Conservation (phyloP, 1,284 basidiomycete species). For the Rhodotorula sp. region DNA sequence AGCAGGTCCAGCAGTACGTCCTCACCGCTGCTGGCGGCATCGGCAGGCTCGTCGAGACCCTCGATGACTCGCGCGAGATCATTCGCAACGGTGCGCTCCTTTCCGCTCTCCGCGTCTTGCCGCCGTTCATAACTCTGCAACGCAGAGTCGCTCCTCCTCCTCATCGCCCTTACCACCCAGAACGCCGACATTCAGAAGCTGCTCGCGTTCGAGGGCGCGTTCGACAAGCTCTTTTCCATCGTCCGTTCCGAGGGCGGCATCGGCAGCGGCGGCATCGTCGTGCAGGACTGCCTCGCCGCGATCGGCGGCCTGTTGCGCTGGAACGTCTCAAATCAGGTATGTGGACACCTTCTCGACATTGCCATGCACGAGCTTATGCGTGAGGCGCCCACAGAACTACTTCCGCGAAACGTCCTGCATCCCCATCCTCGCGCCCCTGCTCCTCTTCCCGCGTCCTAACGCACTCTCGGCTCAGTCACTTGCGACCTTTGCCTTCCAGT, state of each 20-base stretch:
- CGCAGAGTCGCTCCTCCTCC: conserved; percentile 63
- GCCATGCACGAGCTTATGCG: background rate
- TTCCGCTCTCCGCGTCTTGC: conserved; percentile 50
- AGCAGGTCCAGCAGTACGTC: conserved; percentile 82
- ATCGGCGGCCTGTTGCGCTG: conserved; percentile 83
- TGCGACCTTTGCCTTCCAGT: conserved; percentile 91
- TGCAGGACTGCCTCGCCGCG: conserved; percentile 81
- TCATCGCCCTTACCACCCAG: conserved; percentile 77
- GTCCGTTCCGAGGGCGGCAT: conserved; percentile 84
- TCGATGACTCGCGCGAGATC: conserved; percentile 80
- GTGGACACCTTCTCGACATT: conserved; percentile 32
- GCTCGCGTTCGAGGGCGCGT: conserved; percentile 93
- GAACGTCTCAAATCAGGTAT: conserved; percentile 92
- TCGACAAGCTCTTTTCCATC: conserved; percentile 92
- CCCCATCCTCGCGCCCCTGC: conserved; percentile 73
- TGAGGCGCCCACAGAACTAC: conserved; percentile 69
- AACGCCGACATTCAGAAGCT: conserved; percentile 96
- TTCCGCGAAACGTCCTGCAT: conserved; percentile 91
- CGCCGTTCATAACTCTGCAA: conserved; percentile 32
- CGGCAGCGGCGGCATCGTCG: conserved; percentile 81
- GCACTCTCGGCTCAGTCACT: conserved; percentile 55
- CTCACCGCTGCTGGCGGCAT: conserved; percentile 78
- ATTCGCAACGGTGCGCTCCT: conserved; percentile 68
- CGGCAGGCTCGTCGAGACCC: conserved; percentile 63
- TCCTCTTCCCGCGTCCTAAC: conserved; percentile 79